Evolutionary conservation across 768 basidiomycete species (phyloP).

Genomic region (Phlegmacium glaucopus): DNA sequence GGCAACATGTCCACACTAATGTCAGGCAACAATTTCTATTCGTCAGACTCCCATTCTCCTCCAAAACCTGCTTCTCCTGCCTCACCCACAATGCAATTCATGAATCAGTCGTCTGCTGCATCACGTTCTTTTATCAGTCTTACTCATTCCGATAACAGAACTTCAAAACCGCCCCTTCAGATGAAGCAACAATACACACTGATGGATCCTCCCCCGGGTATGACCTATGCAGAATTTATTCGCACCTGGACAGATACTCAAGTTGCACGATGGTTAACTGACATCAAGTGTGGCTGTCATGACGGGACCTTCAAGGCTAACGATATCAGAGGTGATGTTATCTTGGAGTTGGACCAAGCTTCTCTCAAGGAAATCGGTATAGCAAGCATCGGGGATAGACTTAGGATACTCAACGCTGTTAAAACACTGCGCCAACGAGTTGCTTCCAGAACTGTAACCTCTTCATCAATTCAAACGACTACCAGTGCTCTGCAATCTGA

Average conservation of each 20-base stretch:
- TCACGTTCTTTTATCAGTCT: conserved; percentile 41
- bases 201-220: conserved; percentile 57
- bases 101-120: conserved; percentile 26
- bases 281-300: conserved; percentile 71
- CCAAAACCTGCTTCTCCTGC: conserved; percentile 43
- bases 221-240: conserved; percentile 61
- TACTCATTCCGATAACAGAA: conserved; percentile 32
- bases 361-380: conserved; percentile 92
- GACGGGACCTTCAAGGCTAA: conserved; percentile 71
- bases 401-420: conserved; percentile 83
- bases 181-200: conserved; percentile 28
- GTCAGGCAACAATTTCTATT: conserved; percentile 23
- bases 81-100: conserved; percentile 38
- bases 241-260: conserved; percentile 70
- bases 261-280: conserved; percentile 73
- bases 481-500: conserved; percentile 11
- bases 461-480: conserved; percentile 9
- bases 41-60: conserved; percentile 32
- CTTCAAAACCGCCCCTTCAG: conserved; percentile 30
- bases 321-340: conserved; percentile 89
- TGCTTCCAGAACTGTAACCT: conserved; percentile 15
- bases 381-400: conserved; percentile 84
- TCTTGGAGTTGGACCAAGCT: conserved; percentile 87
- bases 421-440: conserved; percentile 70
- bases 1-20: conserved; percentile 34